A percentile compares a stretch with the other conserved stretches of the same genome.
phyloP scores from a whole-genome alignment of 1,284 basidiomycete genomes.

The Agroathelia rolfsii region DNA sequence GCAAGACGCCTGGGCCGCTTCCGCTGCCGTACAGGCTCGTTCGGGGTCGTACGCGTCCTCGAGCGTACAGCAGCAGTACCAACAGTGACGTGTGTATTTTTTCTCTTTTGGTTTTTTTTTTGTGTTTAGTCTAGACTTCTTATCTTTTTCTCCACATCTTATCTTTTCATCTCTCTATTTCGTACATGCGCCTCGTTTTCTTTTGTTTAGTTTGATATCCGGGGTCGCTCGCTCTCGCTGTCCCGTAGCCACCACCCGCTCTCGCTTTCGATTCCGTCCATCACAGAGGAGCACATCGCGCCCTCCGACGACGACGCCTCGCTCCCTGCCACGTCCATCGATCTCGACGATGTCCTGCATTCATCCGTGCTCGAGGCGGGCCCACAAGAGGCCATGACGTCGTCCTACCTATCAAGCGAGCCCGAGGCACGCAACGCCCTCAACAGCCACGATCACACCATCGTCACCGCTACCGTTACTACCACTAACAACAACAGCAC shows the following conservation, averaged over 20 bases:
- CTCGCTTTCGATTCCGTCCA: constrained; percentile 18
- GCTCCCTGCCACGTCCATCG: constrained; percentile 43
- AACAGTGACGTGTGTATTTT: too few relatives aligned
- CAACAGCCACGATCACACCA: constrained; percentile 12
- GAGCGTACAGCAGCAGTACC: too few relatives aligned
- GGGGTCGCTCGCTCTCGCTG: constrained; percentile 24
- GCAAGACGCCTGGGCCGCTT: too few relatives aligned
- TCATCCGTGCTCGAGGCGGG: constrained; percentile 57
- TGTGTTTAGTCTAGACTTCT: too few relatives aligned
- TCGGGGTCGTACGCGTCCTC: too few relatives aligned
- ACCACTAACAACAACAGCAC: constrained; percentile 12
- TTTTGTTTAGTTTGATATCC: constrained; percentile 27
- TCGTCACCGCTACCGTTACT: constrained; percentile 11
- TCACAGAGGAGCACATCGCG: constrained; percentile 14
- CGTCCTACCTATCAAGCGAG: constrained; percentile 20
- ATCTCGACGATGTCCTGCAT: constrained; percentile 75
- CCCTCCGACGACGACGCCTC: constrained; percentile 25
- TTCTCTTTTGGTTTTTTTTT: too few relatives aligned
- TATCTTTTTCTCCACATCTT: too few relatives aligned
- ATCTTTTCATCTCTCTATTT: too few relatives aligned
- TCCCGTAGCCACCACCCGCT: constrained; percentile 12
- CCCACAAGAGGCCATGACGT: constrained; percentile 25
- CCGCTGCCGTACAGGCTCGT: too few relatives aligned
- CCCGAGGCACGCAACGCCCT: constrained; percentile 21
- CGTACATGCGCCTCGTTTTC: constrained; percentile 20